Conservation (phyloP, 2,329 filamentous ascomycete species). For the Arthrobotrys conoides region DNA sequence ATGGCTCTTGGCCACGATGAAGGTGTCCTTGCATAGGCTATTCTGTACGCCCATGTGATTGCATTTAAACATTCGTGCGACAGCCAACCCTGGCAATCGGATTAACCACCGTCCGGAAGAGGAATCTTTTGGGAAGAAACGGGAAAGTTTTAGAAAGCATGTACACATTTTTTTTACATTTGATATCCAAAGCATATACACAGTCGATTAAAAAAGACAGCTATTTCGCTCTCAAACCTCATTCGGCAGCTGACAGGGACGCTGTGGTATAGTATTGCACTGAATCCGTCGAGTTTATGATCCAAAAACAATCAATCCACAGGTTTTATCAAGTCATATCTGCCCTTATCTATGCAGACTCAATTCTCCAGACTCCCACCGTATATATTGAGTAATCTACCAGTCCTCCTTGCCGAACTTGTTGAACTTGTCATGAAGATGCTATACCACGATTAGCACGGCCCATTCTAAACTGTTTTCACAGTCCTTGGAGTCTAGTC, state of each 20-base stretch:
- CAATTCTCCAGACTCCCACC: constrained; percentile 16
- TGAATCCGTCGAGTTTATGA: constrained; percentile 8
- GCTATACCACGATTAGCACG: constrained; percentile 69
- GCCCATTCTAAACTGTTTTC: not conserved
- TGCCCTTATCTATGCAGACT: constrained; percentile 15
- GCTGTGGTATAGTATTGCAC: constrained; percentile 6
- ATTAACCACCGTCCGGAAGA: constrained; percentile 20
- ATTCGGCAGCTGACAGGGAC: constrained; percentile 1
- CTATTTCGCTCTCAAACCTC: constrained; percentile 11
- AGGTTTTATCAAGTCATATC: not conserved
- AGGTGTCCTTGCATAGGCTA: not conserved
- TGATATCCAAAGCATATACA: constrained; percentile 49
- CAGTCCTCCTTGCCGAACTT: constrained; percentile 99
- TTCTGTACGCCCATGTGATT: constrained; percentile 37
- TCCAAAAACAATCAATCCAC: not conserved
- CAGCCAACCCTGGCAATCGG: constrained; percentile 16
- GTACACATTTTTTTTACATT: constrained; percentile 37
- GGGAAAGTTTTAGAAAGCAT: constrained; percentile 15
- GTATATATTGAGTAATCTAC: constrained; percentile 67
- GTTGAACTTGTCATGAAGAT: constrained; percentile 97
- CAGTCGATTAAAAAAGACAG: constrained; percentile 42
- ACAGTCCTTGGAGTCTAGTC: constrained; percentile 1
- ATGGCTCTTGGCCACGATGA: constrained; percentile 18
- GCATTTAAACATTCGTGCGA: constrained; percentile 15
- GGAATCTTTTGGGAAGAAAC: not conserved